Conservation (phyloP, 345 rosid species). For the Citrus trifoliata region DNA sequence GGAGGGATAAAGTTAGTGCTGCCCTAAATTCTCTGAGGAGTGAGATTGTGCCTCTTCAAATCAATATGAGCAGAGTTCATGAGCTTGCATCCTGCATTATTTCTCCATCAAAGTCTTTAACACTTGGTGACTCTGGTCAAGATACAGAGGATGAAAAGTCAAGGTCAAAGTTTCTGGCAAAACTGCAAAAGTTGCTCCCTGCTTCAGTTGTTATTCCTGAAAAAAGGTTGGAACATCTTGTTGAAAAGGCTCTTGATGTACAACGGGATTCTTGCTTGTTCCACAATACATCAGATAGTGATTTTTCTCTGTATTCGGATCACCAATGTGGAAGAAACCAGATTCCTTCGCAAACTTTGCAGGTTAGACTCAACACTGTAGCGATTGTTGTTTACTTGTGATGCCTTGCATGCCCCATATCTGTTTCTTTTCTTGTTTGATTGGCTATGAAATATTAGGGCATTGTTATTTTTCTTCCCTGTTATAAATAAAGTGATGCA, state of each 20-base stretch:
- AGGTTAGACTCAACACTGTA: slow-evolving; percentile 42
- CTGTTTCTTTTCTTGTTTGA: slow-evolving; percentile 9
- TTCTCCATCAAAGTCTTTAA: slow-evolving; percentile 26
- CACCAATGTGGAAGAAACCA: slow-evolving; percentile 64
- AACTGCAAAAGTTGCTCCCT: slow-evolving; percentile 61
- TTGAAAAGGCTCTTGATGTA: slow-evolving; percentile 59
- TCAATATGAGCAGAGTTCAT: slow-evolving; percentile 43
- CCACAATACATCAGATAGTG: slow-evolving; percentile 57
- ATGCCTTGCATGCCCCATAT: not conserved
- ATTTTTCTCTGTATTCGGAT: slow-evolving; percentile 60
- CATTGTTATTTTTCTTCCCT: not conserved
- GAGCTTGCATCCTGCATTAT: slow-evolving; percentile 56
- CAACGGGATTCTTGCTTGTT: slow-evolving; percentile 61
- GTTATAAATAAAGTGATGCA: not conserved
- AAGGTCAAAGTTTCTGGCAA: slow-evolving; percentile 48
- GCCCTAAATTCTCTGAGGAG: slow-evolving; percentile 57
- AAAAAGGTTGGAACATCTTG: slow-evolving; percentile 64
- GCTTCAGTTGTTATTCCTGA: slow-evolving; percentile 62
- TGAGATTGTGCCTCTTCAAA: slow-evolving; percentile 60
- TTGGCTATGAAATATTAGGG: not conserved
- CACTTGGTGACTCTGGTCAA: slow-evolving; percentile 22
- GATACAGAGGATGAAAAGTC: slow-evolving; percentile 32
- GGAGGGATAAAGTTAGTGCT: slow-evolving; percentile 34
- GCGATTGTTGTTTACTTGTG: slow-evolving; percentile 8
- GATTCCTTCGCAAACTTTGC: slow-evolving; percentile 64